A percentile compares a stretch with the other conserved stretches of the same genome.
Conservation (phyloP, 345 rosid genomes). For the Trapa incisa region DNA sequence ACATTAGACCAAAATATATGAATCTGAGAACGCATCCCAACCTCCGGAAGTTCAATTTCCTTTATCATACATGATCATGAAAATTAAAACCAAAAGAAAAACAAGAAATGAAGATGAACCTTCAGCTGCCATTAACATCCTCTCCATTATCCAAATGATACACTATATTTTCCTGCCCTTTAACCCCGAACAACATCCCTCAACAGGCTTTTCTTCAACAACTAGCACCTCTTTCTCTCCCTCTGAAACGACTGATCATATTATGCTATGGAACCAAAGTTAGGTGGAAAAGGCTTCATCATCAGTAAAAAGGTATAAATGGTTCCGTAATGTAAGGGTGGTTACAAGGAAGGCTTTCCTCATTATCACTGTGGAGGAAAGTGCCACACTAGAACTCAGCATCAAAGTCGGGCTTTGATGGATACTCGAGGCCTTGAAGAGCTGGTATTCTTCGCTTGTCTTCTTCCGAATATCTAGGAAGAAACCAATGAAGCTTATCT, state of each 20-base stretch:
- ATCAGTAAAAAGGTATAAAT: not conserved
- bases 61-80: not conserved
- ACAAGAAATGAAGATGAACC: not conserved
- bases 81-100: not conserved
- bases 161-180: not conserved
- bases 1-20: not conserved
- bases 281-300: not conserved
- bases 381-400: constrained; percentile 40
- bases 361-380: constrained; percentile 1
- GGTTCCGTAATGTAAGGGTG: not conserved
- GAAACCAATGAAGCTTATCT: constrained; percentile 66
- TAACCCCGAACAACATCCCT: not conserved
- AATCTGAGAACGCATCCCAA: not conserved
- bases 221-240: not conserved
- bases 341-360: constrained; percentile 12
- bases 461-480: constrained; percentile 79
- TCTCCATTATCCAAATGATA: not conserved
- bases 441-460: constrained; percentile 74
- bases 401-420: constrained; percentile 68
- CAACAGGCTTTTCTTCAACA: not conserved
- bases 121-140: not conserved
- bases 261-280: not conserved
- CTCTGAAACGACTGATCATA: not conserved
- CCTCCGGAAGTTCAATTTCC: not conserved
- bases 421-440: constrained; percentile 88